A percentile compares a stretch with the other conserved stretches of the same genome.
Evolutionary conservation across 805 yeast species (phyloP).

Genomic region (Metschnikowia borealis): DNA sequence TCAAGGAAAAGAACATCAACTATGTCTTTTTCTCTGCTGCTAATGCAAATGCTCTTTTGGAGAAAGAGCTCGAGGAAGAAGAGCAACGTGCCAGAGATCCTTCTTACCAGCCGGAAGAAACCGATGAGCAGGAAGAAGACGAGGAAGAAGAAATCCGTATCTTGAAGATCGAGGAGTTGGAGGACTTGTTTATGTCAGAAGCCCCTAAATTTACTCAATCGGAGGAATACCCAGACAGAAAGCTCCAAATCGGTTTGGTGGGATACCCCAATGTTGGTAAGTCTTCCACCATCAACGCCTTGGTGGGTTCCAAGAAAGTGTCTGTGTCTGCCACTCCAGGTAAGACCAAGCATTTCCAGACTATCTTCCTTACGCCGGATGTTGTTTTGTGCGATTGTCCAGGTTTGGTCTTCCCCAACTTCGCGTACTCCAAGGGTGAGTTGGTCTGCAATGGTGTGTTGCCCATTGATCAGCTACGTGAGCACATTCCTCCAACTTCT

Average conservation of each 20-base stretch:
- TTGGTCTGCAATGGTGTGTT: slow-evolving; percentile 97
- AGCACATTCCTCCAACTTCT: slow-evolving; percentile 82
- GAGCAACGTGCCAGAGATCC: slow-evolving; percentile 23
- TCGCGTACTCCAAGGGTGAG: slow-evolving; percentile 94
- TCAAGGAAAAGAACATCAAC: slow-evolving; percentile 60
- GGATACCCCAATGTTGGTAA: slow-evolving; percentile 96
- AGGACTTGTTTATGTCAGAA: slow-evolving; percentile 65
- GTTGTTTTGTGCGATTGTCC: slow-evolving; percentile 97
- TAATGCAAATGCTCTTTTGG: slow-evolving; percentile 71
- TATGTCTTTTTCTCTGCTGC: slow-evolving; percentile 93
- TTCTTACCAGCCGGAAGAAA: slow-evolving; percentile 6
- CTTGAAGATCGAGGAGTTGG: slow-evolving; percentile 79
- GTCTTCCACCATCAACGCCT: slow-evolving; percentile 96
- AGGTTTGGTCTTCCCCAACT: slow-evolving; percentile 96
- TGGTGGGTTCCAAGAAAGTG: slow-evolving; percentile 95
- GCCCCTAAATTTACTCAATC: slow-evolving; percentile 67
- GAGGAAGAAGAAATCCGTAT: slow-evolving; percentile 48
- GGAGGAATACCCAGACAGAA: slow-evolving; percentile 54
- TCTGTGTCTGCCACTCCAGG: slow-evolving; percentile 98
- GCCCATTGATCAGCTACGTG: slow-evolving; percentile 96
- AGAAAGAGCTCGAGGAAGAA: slow-evolving; percentile 50
- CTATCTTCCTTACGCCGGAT: slow-evolving; percentile 76
- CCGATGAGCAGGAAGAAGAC: slow-evolving; percentile 12
- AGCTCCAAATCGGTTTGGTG: slow-evolving; percentile 87
- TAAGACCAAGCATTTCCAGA: slow-evolving; percentile 97